Evolutionary conservation across 208 protist species (phyloP), one percentile per base, ranked within the genome.

Genomic region (Polymyxa betae): DNA sequence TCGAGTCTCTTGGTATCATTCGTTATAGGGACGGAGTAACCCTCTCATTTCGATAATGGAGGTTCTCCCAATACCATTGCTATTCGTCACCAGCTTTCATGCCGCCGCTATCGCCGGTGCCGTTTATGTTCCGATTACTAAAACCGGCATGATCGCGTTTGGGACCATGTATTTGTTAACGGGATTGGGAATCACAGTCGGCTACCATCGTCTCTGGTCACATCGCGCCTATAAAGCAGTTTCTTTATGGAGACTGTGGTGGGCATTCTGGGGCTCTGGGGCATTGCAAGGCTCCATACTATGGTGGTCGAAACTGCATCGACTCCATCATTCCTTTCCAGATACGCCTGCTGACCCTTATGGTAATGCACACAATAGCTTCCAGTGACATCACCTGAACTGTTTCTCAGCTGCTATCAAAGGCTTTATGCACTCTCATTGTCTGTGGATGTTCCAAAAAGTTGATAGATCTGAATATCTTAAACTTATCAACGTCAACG

Each of bases 281-380:
- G 91, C 91, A 16, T 41, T 92, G 29, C 89, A 92, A 54, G 91
- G 91, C 1, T 92, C 91, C 45, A 91, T 92, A 38, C 41, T 90
- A 0, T 91, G 90, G 88, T 92, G 91, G 91, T 49, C 38, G 12
- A 38, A 38, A 41, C 45, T 77, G 12, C 91, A 92, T 90, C 40
- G 91, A 12, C 45, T 92, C 5, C 90, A 92, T n/a, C 89, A 92
- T 72, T 87, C 41, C 16, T 88, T 91, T 72, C 46, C 91, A n/a
- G 89, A 92, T 43, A 92, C 91, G 5, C 91, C 89, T 16, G 49
- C 41, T n/a, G 89, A 91, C 32, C 90, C 90, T 24, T 91, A 91
- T 88, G 49, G 49, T 60, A 24, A 91, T 87, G 29, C 88, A 40
- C 20, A n/a, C 35, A 41, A n/a, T 89, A 52, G 5, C 24, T 89